Evolutionary conservation across 257 asterid species (phyloP), one percentile per base, ranked within the genome.

Genomic region (Anisodus acutangulus): DNA sequence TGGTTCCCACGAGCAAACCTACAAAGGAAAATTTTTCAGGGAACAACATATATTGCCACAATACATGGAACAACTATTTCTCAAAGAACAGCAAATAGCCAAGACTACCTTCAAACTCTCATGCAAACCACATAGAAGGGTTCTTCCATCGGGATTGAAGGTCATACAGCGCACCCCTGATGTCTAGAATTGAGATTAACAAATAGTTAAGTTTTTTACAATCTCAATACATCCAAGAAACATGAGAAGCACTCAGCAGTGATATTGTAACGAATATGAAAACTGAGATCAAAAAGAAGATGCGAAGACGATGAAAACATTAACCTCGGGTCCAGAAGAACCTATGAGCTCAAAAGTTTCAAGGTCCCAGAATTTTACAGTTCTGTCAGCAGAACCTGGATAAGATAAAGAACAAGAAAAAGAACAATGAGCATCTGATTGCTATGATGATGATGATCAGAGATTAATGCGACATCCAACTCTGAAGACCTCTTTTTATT

Each of bases 1-100:
- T 80, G 99, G 99, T 88, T 97, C 99, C 99, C 99, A 97, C 59
- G 99, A 97, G 90, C 92, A 89, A 85, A 95, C 98, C 99, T 97
- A 81, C 19, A 62, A 69, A 78, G 81, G 78, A 66, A 9, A 67
- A 54, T 13, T 8, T 22, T 9, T 51, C 45, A 45, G 60, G 49
- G 60, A 83, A 45, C 68, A 81, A 63, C 80, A 41, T 80, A 80
- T 74, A 69, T 80, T 31, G 41, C 55, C 26, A 37, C 31, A 78
- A 35, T 71, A 47, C 63, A 37, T 78, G 45, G 67, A 63, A 53
- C 64, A 31, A 78, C 84, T 81, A 70, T 81, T 83, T 59, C 74
- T 63, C 63, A 49, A 79, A 72, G 59, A 59, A 72, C 22, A 68
- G 82, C 58, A 84, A 55, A 79, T 57, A 66, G 68, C 82, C 89